These are phyloP conservation scores for Paecilomyces dactylethromorphus DNA, from an alignment of 2,329 filamentous ascomycete genomes.

Conservation along the genomic window DNA sequence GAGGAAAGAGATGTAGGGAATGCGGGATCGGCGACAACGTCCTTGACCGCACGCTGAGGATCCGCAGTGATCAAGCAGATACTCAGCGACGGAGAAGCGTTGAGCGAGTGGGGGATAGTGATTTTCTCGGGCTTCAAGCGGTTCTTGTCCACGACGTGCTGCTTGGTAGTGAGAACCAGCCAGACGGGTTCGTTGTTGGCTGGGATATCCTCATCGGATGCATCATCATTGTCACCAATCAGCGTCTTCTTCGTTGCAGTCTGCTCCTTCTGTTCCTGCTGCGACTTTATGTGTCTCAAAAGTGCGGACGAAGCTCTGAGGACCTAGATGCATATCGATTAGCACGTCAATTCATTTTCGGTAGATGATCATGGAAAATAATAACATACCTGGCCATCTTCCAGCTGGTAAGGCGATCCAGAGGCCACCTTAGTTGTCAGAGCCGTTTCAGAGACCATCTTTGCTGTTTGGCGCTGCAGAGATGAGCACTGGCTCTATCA, in stretches of 20 bases:
- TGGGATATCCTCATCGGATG: conserved; percentile 38
- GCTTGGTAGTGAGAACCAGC: conserved; percentile 58
- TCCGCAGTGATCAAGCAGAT: conserved; percentile 83
- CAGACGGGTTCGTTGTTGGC: conserved; percentile 51
- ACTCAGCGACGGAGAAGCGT: conserved; percentile 57
- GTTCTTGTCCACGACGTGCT: conserved; percentile 64
- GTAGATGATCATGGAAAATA: background rate
- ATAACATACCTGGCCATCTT: conserved; percentile 38
- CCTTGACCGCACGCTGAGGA: conserved; percentile 81
- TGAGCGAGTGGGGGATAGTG: conserved; percentile 67
- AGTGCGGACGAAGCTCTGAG: conserved; percentile 55
- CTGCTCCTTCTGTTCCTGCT: conserved; percentile 42
- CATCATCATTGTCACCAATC: conserved; percentile 42
- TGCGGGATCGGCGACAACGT: conserved; percentile 67
- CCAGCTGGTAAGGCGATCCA: conserved; percentile 42
- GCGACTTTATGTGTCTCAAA: conserved; percentile 50
- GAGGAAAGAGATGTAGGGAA: conserved; percentile 62
- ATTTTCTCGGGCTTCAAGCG: conserved; percentile 81
- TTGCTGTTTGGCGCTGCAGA: conserved; percentile 9
- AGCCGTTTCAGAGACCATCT: conserved; percentile 32
- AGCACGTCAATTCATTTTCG: conserved; percentile 5
- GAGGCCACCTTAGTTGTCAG: conserved; percentile 35
- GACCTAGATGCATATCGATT: conserved; percentile 36
- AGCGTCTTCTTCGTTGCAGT: conserved; percentile 48
- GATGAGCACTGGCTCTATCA: conserved; percentile 12